These are phyloP conservation scores for Penicillium sumatraense DNA, from an alignment of 2,329 filamentous ascomycete genomes.

Conservation along the genomic window DNA sequence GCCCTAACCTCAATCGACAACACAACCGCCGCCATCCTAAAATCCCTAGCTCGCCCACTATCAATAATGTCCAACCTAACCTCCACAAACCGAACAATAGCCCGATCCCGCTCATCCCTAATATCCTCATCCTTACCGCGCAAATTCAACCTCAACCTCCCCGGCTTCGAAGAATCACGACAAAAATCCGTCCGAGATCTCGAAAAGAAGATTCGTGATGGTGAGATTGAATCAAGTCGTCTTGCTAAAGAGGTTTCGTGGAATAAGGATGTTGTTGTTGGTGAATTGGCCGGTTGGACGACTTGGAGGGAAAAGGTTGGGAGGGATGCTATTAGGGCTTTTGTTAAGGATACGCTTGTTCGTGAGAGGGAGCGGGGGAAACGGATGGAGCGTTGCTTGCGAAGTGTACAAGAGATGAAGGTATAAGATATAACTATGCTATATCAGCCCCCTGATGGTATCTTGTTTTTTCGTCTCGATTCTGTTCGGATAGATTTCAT, in stretches of 20 bases:
- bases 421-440: slow-evolving; percentile 14
- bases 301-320: slow-evolving; percentile 82
- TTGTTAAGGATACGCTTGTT: slow-evolving; percentile 79
- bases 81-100: slow-evolving; percentile 74
- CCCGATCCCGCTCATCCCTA: slow-evolving; percentile 78
- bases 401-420: slow-evolving; percentile 56
- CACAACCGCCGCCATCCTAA: slow-evolving; percentile 80
- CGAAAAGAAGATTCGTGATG: slow-evolving; percentile 75
- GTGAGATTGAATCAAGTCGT: slow-evolving; percentile 70
- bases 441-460: too few species aligned
- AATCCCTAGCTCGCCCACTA: slow-evolving; percentile 77
- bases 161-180: slow-evolving; percentile 78
- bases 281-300: slow-evolving; percentile 92
- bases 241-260: slow-evolving; percentile 84
- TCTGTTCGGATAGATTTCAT: slow-evolving; percentile 14
- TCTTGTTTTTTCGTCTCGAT: too few species aligned
- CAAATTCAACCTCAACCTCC: slow-evolving; percentile 53
- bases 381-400: slow-evolving; percentile 77
- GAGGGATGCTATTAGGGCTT: slow-evolving; percentile 71
- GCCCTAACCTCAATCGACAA: slow-evolving; percentile 79
- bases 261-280: slow-evolving; percentile 90
- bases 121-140: slow-evolving; percentile 58
- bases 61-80: slow-evolving; percentile 77
- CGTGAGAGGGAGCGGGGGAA: slow-evolving; percentile 79
- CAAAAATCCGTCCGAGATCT: slow-evolving; percentile 82